A percentile compares a stretch with the other conserved stretches of the same genome.
These are phyloP conservation scores for Dictyostelium discoideum DNA, from an alignment of 78 protist genomes.

Conservation along the genomic window dicty_2.7 NC_007089.4:1881501-1882000, in stretches of 20 bases:
- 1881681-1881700: neutral
- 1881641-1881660: neutral
- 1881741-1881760: neutral
- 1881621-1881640: neutral
- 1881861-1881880: neutral
- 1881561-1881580: neutral
- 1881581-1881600: neutral
- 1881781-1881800: too few relatives aligned
- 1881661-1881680: neutral
- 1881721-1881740: neutral
- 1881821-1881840: neutral
- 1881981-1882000: neutral
- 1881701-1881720: neutral
- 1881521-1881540: neutral
- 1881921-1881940: neutral
- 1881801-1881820: neutral
- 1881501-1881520: neutral
- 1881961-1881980: neutral
- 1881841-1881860: neutral
- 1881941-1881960: neutral
- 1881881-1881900: neutral
- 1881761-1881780: neutral
- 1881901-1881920: neutral
- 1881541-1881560: neutral
- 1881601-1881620: neutral